Evolutionary conservation across 129 eudicot species (phyloP).

Genomic region (Lactuca saligna): DNA sequence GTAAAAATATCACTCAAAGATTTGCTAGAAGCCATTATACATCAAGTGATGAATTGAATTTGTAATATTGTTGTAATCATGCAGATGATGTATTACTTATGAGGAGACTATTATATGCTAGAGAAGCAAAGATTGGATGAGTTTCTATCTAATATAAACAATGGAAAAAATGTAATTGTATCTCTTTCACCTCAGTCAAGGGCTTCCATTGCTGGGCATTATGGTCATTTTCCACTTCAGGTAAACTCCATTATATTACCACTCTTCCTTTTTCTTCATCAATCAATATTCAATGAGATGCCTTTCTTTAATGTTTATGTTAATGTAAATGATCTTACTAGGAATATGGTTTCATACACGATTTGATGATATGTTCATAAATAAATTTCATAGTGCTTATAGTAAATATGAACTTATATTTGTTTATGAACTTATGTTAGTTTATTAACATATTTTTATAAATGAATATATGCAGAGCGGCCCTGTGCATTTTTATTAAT

Average conservation of each 20-base stretch:
- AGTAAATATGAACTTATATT: no score
- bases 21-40: neutral
- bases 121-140: slow-evolving; percentile 97
- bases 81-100: slow-evolving; percentile 97
- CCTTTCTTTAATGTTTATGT: no score
- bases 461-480: no score
- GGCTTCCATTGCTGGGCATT: slow-evolving; percentile 89
- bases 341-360: no score
- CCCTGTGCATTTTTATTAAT: no score
- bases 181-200: slow-evolving; percentile 96
- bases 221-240: slow-evolving; percentile 73
- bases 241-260: slow-evolving; percentile 23
- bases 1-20: slow-evolving; percentile 94
- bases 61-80: slow-evolving; percentile 19
- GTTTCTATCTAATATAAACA: slow-evolving; percentile 66
- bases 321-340: no score
- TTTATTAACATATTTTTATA: no score
- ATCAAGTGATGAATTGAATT: neutral
- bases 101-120: slow-evolving; percentile 92
- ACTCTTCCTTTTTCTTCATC: no score
- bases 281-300: neutral
- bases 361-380: no score
- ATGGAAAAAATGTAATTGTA: slow-evolving; percentile 72
- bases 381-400: no score
- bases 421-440: no score